Percentiles rank a stretch among this genome's conserved stretches.
Evolutionary conservation across 2,329 filamentous ascomycete species (phyloP).

Genomic region (Pseudogymnoascus sp.): DNA sequence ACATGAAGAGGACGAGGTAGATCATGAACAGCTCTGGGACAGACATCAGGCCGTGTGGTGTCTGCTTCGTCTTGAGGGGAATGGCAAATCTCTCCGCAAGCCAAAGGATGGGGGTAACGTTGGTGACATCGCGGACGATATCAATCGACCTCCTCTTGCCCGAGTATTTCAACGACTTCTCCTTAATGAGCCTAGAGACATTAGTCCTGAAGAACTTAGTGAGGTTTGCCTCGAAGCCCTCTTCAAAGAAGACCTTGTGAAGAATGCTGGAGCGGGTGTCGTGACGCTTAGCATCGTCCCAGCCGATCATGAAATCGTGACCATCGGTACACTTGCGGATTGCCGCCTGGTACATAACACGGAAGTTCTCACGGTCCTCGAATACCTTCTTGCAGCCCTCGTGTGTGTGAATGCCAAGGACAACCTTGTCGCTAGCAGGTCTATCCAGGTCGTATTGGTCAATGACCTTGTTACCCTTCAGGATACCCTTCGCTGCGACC

Average conservation of each 20-base stretch:
- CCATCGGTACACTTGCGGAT: conserved; percentile 36
- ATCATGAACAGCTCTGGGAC: conserved; percentile 40
- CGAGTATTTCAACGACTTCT: conserved; percentile 40
- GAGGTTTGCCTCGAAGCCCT: conserved; percentile 37
- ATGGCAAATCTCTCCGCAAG: conserved; percentile 49
- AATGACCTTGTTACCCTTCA: conserved; percentile 39
- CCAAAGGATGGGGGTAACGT: conserved; percentile 52
- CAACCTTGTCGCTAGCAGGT: conserved; percentile 34
- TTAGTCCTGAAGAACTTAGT: conserved; percentile 38
- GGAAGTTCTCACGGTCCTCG: conserved; percentile 42
- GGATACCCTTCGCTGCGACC: conserved; percentile 38
- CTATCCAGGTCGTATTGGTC: conserved; percentile 39
- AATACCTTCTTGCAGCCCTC: conserved; percentile 43
- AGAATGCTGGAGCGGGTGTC: conserved; percentile 35
- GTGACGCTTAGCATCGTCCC: conserved; percentile 36
- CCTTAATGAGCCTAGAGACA: conserved; percentile 37
- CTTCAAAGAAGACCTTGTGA: conserved; percentile 39
- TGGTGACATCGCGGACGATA: conserved; percentile 59
- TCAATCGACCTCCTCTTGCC: conserved; percentile 37
- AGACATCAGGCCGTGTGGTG: conserved; percentile 48
- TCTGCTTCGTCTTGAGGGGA: conserved; percentile 52
- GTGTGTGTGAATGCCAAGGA: conserved; percentile 43
- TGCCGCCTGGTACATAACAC: conserved; percentile 39
- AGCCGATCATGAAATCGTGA: conserved; percentile 42
- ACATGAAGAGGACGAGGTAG: conserved; percentile 40